Base-by-base conservation (phyloP, 768 basidiomycete genomes). In the Sporobolomyces pararoseus region DNA sequence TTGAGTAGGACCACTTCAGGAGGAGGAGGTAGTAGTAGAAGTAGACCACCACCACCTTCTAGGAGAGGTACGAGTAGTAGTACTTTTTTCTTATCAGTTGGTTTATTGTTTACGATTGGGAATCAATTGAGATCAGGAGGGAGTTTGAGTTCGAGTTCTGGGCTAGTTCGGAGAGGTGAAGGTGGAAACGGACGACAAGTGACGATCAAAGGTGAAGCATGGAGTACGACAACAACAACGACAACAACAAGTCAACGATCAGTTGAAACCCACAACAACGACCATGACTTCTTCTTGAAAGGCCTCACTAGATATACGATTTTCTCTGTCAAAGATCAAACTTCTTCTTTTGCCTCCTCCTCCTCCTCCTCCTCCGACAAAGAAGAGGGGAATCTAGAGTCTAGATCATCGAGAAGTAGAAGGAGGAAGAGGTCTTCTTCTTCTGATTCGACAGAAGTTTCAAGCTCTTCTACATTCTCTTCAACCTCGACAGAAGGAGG, bases 51-150 rank as follows among this genome's bases (percentile, higher is more conserved):
- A 14, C 60, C 77, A 51, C 75, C 73, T 65, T 72, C 72, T 55
- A 76, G 78, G 61, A 47, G 79, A 32, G 78, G 73, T 39, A 49
- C 78, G 49, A 77, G 78, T 46, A 65, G 79, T 51, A 77, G 78
- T 46, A 65, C 79, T 51, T 78, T 70, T 5, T 72, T 75, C 61
- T 34, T 75, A 5, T 65, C 66, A 6, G 69, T 75, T 21, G 75
- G 75, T 0, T 35, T 64, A n/a, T 59, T 75, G 4, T 44, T 75
- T 31, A 63, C 63, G 35, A 37, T 75, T 50, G 35, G 73, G 74
- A 52, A 68, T 71, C n/a, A 66, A 54, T 39, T 59, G 68, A 51
- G 74, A 75, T 39, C 34, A 6, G 50, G 39, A 0, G 58, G 51
- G 4, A 37, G 34, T 19, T 13, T 29, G 10, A 35, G n/a, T n/a